These are phyloP conservation scores for Fragaria vesca DNA, from an alignment of 306 rosid genomes.

Conservation along the genomic window DNA sequence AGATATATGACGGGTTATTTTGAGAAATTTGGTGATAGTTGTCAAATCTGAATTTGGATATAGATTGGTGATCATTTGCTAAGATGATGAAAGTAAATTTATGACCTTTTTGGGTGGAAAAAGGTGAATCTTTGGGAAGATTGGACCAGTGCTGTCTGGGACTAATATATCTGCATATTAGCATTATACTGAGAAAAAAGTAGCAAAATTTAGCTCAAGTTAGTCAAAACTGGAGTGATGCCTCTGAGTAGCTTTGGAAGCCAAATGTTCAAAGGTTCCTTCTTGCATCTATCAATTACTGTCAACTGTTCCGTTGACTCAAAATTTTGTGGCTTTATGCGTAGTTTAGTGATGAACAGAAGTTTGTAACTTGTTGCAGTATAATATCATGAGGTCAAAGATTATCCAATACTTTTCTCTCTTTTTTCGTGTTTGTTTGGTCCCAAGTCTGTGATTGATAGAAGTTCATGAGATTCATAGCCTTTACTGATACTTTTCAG, in stretches of 20 bases:
- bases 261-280: slow-evolving; percentile 4
- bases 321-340: background rate
- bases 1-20: background rate
- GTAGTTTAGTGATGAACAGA: slow-evolving; percentile 2
- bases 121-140: background rate
- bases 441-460: background rate
- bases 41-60: background rate
- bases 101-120: background rate
- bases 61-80: background rate
- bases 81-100: background rate
- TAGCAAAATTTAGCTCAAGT: background rate
- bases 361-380: background rate
- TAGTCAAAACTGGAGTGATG: slow-evolving; percentile 5
- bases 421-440: background rate
- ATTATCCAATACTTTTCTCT: background rate
- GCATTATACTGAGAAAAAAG: background rate
- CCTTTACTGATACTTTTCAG: slow-evolving; percentile 25
- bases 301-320: background rate
- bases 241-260: slow-evolving; percentile 4
- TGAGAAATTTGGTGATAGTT: background rate
- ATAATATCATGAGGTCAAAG: background rate
- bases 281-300: background rate
- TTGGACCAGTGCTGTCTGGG: background rate
- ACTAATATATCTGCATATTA: background rate
- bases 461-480: slow-evolving; percentile 18